These are phyloP conservation scores for Crataegus laevigata DNA, from an alignment of 306 rosid genomes.

Conservation along the genomic window DNA sequence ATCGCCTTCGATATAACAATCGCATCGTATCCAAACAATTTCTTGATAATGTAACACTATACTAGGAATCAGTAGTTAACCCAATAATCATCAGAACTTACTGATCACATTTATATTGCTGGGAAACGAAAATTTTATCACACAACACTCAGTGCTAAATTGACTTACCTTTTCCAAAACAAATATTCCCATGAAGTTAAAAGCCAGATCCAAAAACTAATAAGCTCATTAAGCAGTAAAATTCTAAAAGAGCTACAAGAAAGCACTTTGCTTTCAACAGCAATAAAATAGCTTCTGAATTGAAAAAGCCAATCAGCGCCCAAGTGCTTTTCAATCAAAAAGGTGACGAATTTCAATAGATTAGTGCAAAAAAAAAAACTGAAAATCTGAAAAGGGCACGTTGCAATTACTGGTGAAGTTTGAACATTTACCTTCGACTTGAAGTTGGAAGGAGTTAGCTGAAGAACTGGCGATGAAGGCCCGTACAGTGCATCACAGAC, in stretches of 20 bases:
- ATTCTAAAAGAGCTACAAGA: not conserved
- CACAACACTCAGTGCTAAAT: not conserved
- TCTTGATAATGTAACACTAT: not conserved
- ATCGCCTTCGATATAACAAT: not conserved
- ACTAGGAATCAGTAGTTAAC: not conserved
- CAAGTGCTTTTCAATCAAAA: conserved; percentile 14
- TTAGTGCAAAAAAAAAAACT: not conserved
- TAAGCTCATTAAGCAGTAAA: not conserved
- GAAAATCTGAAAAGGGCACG: conserved; percentile 7
- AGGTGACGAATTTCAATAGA: not conserved
- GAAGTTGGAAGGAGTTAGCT: conserved; percentile 87
- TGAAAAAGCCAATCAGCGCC: conserved; percentile 1
- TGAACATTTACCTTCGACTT: conserved; percentile 67
- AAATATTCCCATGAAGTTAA: not conserved
- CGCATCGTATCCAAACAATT: not conserved
- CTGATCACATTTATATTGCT: not conserved
- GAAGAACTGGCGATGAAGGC: conserved; percentile 84
- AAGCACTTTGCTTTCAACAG: not conserved
- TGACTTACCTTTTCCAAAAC: not conserved
- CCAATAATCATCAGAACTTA: not conserved
- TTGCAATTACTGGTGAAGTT: not conserved
- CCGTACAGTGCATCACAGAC: conserved; percentile 74
- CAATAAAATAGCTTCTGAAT: not conserved
- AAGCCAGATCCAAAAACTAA: not conserved
- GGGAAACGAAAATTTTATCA: not conserved